Conservation (phyloP, 1,139 yeast species). For the Yamadazyma triangularis region DNA sequence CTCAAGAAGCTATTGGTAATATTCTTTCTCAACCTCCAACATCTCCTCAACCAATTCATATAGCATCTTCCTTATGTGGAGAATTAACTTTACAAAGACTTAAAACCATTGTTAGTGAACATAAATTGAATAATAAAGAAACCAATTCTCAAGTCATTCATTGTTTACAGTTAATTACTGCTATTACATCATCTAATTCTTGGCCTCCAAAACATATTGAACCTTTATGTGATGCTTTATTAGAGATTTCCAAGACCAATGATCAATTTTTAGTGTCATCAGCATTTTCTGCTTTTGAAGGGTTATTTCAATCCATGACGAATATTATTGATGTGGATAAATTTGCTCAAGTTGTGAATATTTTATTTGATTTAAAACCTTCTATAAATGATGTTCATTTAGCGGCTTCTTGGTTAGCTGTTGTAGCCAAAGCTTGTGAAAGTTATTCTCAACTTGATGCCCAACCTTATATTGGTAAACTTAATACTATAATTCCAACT, state of each 20-base stretch:
- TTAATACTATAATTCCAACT: constrained; percentile 54
- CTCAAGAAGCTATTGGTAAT: constrained; percentile 74
- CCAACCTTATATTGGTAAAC: constrained; percentile 47
- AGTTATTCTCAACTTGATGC: constrained; percentile 64
- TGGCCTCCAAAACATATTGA: constrained; percentile 79
- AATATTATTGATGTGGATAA: constrained; percentile 60
- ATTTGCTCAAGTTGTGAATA: constrained; percentile 59
- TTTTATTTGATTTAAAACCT: constrained; percentile 78
- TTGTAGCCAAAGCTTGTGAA: constrained; percentile 79
- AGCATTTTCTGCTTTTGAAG: constrained; percentile 83
- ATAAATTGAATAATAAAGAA: constrained; percentile 39
- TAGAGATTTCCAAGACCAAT: constrained; percentile 73
- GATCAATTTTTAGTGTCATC: constrained; percentile 81
- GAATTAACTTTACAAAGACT: constrained; percentile 60
- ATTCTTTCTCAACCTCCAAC: constrained; percentile 70
- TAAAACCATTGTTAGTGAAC: constrained; percentile 34
- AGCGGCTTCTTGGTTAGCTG: constrained; percentile 94
- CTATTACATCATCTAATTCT: constrained; percentile 67
- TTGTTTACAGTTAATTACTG: constrained; percentile 65
- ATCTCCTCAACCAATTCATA: constrained; percentile 76
- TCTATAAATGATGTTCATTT: constrained; percentile 76
- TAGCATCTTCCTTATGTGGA: constrained; percentile 67
- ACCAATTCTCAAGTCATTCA: constrained; percentile 62
- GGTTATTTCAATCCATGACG: constrained; percentile 72
- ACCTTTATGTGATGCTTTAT: constrained; percentile 66